phyloP scores from a whole-genome alignment of 371 early-diverging fungal genomes.

The Capillidium heterosporum region DNA sequence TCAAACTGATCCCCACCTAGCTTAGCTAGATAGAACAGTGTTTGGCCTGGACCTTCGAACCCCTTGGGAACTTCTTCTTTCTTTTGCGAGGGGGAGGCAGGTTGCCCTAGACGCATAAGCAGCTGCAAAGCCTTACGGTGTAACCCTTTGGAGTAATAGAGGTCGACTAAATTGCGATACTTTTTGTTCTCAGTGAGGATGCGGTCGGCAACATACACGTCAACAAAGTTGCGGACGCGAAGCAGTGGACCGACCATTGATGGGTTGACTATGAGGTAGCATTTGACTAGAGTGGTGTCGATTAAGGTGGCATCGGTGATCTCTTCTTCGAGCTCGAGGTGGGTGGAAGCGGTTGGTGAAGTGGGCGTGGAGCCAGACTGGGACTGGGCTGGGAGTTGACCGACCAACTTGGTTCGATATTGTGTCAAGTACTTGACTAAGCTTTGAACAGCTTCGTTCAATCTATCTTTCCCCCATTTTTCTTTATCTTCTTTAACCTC shows the following conservation, averaged over 20 bases:
- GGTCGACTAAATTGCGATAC: constrained; percentile 69
- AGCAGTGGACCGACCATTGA: constrained; percentile 71
- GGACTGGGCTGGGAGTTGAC: constrained; percentile 12
- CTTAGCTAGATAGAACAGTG: constrained; percentile 56
- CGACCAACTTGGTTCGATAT: constrained; percentile 37
- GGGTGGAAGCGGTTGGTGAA: background rate
- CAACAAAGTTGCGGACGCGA: constrained; percentile 71
- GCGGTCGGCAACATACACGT: constrained; percentile 59
- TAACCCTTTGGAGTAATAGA: constrained; percentile 73
- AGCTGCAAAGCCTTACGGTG: constrained; percentile 72
- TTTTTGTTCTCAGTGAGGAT: constrained; percentile 50
- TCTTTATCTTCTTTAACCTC: background rate
- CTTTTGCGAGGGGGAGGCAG: background rate
- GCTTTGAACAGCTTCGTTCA: constrained; percentile 37
- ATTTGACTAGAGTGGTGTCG: constrained; percentile 75
- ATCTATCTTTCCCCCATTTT: background rate
- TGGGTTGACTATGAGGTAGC: constrained; percentile 58
- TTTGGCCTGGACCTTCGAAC: constrained; percentile 38
- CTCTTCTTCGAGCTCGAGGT: constrained; percentile 7
- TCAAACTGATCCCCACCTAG: constrained; percentile 53
- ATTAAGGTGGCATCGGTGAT: constrained; percentile 29
- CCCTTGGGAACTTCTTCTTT: constrained; percentile 8
- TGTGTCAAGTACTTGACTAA: constrained; percentile 52
- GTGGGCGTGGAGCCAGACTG: background rate
- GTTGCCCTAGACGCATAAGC: constrained; percentile 21